These are phyloP conservation scores for Linum lewisii DNA, from an alignment of 345 rosid species.

Conservation along the genomic window DNA sequence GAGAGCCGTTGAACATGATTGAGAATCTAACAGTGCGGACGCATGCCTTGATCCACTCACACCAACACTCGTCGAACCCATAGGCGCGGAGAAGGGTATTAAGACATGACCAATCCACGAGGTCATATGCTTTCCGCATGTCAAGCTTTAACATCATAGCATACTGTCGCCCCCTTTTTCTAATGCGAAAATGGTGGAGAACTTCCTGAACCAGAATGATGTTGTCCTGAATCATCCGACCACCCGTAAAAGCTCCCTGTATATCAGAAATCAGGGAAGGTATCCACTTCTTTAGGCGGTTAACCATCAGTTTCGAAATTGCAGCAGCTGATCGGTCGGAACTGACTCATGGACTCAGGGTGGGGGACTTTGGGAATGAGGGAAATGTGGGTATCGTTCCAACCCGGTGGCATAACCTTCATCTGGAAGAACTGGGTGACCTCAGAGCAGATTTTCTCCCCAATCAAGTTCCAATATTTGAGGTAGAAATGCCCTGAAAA, in stretches of 20 bases:
- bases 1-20: not conserved
- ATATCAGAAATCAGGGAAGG: too few species aligned
- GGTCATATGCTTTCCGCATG: not conserved
- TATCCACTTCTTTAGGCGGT: too few species aligned
- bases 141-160: not conserved
- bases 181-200: too few species aligned
- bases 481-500: too few species aligned
- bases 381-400: not conserved
- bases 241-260: too few species aligned
- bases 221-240: too few species aligned
- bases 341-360: not conserved
- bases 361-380: not conserved
- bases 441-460: not conserved
- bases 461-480: not conserved
- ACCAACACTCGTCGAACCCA: not conserved
- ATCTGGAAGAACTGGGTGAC: not conserved
- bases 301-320: too few species aligned
- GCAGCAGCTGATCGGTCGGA: not conserved
- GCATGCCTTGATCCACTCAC: not conserved
- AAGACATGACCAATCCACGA: not conserved
- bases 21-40: not conserved
- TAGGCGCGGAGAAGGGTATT: not conserved
- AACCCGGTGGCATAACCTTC: not conserved
- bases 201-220: too few species aligned
- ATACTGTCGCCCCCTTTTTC: too few species aligned